phyloP scores from a whole-genome alignment of 129 eudicot species.

The Ambrosia artemisiifolia region DNA sequence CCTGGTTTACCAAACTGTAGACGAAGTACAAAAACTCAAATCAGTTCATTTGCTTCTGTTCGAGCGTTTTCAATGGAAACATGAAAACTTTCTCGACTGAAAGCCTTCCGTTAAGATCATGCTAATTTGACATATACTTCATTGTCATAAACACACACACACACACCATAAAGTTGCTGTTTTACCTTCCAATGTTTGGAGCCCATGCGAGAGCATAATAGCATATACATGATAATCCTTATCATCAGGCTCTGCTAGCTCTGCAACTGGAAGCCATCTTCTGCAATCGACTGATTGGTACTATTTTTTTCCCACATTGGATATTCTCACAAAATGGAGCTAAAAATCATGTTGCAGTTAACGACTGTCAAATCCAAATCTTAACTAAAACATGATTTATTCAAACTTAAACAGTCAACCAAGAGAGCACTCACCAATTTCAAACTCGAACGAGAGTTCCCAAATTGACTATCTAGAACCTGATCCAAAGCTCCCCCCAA shows the following conservation, averaged over 20 bases:
- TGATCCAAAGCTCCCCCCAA: conserved; percentile 44
- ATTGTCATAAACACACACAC: too few species aligned
- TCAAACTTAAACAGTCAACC: not conserved
- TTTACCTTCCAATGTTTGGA: conserved; percentile 87
- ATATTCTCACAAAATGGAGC: too few species aligned
- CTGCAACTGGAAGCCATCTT: conserved; percentile 99
- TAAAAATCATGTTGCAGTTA: too few species aligned
- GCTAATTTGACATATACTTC: too few species aligned
- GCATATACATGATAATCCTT: conserved; percentile 58
- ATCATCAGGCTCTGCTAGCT: conserved; percentile 67
- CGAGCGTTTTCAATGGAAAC: conserved; percentile 26
- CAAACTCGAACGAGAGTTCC: conserved; percentile 59
- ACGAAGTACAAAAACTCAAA: too few species aligned
- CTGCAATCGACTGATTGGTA: too few species aligned
- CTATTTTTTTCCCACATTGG: too few species aligned
- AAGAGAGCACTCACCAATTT: conserved; percentile 63
- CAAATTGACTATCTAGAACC: conserved; percentile 76
- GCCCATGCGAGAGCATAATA: conserved; percentile 98
- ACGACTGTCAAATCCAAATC: not conserved
- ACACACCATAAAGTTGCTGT: not conserved
- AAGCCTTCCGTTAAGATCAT: conserved; percentile 79
- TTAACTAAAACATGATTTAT: not conserved
- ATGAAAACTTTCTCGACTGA: conserved; percentile 56
- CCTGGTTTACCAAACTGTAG: too few species aligned
- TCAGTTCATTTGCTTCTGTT: too few species aligned